Percentiles rank a stretch among this genome's conserved stretches.
Conservation (phyloP, 2,329 filamentous ascomycete species). For the Rhexocercosporidium sp. region DNA sequence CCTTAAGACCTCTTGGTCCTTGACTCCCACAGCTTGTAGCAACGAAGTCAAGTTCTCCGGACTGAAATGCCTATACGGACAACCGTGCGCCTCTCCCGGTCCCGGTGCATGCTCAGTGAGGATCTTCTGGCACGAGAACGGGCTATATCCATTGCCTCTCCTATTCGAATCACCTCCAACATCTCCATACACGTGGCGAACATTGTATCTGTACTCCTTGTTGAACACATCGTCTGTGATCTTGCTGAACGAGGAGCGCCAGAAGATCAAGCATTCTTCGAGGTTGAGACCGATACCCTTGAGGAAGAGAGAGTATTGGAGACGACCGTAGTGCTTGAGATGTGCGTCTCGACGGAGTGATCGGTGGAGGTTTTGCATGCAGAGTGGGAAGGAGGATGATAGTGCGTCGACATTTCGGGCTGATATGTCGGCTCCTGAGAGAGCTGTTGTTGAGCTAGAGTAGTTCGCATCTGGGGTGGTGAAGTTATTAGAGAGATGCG, state of each 20-base stretch:
- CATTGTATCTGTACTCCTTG: conserved; percentile 97
- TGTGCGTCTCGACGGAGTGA: conserved; percentile 86
- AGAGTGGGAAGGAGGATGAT: conserved; percentile 83
- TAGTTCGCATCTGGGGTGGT: conserved; percentile 88
- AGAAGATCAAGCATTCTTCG: conserved; percentile 92
- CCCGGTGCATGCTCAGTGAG: conserved; percentile 87
- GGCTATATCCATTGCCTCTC: conserved; percentile 84
- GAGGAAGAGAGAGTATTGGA: conserved; percentile 95
- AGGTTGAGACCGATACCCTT: conserved; percentile 92
- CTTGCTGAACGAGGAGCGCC: conserved; percentile 84
- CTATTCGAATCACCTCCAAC: conserved; percentile 92
- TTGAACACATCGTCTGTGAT: conserved; percentile 95
- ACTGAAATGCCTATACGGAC: conserved; percentile 91
- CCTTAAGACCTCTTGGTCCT: conserved; percentile 76
- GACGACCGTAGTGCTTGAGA: conserved; percentile 88
- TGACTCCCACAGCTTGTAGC: conserved; percentile 79
- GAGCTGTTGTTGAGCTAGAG: conserved; percentile 65
- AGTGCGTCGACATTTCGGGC: conserved; percentile 81
- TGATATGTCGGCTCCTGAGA: conserved; percentile 75
- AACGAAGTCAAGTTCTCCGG: conserved; percentile 82
- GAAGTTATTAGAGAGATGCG: conserved; percentile 94
- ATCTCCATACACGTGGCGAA: conserved; percentile 93
- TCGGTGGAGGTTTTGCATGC: conserved; percentile 91
- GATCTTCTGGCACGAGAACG: conserved; percentile 94
- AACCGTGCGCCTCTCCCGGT: conserved; percentile 90